Percentiles rank a stretch among this genome's conserved stretches.
These are phyloP conservation scores for Neurospora pannonica DNA, from an alignment of 495 filamentous ascomycete genomes.

Conservation along the genomic window DNA sequence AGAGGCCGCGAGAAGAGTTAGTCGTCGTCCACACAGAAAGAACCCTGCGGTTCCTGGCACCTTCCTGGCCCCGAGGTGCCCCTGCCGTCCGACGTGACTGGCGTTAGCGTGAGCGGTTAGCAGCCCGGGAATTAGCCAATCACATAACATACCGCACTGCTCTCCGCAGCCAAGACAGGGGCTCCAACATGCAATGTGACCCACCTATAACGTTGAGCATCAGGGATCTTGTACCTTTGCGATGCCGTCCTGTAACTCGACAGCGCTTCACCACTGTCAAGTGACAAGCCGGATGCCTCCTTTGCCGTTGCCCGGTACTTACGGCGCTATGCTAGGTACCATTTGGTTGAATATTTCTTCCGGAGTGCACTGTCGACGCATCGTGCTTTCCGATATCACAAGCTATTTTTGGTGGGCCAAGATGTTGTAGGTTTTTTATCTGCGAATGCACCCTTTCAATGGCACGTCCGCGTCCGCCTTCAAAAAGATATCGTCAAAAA, in stretches of 20 bases:
- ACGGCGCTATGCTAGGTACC: background rate
- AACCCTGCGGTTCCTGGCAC: background rate
- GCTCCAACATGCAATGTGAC: background rate
- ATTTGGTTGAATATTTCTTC: background rate
- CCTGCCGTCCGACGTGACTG: constrained; percentile 28
- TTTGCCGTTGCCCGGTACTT: background rate
- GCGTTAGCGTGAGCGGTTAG: constrained; percentile 33
- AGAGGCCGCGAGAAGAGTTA: background rate
- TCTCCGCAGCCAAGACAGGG: constrained; percentile 14
- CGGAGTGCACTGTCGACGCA: background rate
- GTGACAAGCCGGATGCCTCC: constrained; percentile 12
- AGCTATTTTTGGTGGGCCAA: background rate
- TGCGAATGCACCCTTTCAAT: background rate
- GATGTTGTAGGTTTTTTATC: background rate
- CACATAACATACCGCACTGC: constrained; percentile 9
- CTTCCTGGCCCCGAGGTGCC: constrained; percentile 1
- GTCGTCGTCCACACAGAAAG: background rate
- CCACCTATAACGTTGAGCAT: background rate
- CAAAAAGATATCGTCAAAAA: background rate
- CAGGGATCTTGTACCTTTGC: constrained; percentile 13
- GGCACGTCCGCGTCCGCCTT: background rate
- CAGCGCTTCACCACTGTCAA: constrained; percentile 21
- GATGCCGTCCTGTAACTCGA: constrained; percentile 14
- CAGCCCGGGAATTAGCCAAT: constrained; percentile 26
- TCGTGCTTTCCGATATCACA: background rate